A percentile compares a stretch with the other conserved stretches of the same genome.
These are phyloP conservation scores for Selenicereus undatus DNA, from an alignment of 148 eudicot species.

Conservation along the genomic window DNA sequence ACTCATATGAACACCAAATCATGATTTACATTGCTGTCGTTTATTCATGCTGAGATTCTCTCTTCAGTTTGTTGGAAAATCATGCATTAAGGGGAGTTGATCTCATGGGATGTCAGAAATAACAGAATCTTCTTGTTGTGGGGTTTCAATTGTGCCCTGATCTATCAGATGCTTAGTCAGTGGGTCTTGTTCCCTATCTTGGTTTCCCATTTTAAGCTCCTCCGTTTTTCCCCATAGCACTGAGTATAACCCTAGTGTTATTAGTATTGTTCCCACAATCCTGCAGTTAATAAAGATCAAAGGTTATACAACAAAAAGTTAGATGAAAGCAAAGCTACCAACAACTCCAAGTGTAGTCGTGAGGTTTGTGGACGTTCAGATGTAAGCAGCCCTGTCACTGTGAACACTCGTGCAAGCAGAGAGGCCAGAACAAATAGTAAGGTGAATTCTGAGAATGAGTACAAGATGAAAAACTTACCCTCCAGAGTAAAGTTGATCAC, in stretches of 20 bases:
- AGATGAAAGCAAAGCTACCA: neutral
- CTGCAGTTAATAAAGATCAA: conserved; percentile 24
- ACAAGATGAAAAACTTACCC: conserved; percentile 36
- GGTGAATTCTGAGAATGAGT: neutral
- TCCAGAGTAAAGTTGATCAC: conserved; percentile 71
- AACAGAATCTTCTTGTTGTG: conserved; percentile 21
- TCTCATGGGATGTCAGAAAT: conserved; percentile 44
- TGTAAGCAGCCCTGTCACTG: too few species aligned
- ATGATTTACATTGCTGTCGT: conserved; percentile 28
- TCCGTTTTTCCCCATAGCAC: conserved; percentile 76
- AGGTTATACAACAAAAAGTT: neutral
- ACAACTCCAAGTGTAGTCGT: too few species aligned
- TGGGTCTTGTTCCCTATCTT: conserved; percentile 37
- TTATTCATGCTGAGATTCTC: neutral
- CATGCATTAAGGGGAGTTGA: neutral
- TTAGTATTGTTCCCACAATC: conserved; percentile 58
- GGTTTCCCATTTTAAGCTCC: conserved; percentile 35
- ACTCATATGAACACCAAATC: conserved; percentile 14
- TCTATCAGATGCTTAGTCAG: conserved; percentile 56
- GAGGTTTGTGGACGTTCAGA: too few species aligned
- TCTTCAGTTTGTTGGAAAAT: neutral
- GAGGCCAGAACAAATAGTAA: neutral
- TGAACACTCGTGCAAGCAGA: too few species aligned
- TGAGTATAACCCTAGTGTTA: conserved; percentile 59
- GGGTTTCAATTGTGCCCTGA: conserved; percentile 19